Base-by-base conservation (phyloP, 345 rosid species). In the Bruguiera gymnorhiza region DNA sequence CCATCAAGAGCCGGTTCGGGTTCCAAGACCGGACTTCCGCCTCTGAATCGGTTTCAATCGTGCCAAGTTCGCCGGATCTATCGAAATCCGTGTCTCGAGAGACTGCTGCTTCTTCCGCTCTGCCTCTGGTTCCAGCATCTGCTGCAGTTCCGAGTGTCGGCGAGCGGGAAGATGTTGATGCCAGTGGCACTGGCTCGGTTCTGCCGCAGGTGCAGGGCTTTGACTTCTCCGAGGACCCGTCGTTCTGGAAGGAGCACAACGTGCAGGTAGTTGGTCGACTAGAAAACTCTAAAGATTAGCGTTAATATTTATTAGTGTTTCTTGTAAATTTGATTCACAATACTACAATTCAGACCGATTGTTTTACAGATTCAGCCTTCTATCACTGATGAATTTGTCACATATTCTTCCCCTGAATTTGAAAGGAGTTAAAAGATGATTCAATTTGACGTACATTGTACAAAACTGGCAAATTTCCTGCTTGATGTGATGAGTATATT, bases 181-280 rank as follows among this genome's bases (percentile, higher is more conserved):
- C 7, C 53, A 46, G 51, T 21, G 77, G 70, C 46, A 19, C 62
- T 43, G 83, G 72, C 31, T 66, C 83, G 50, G 72, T 15, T 10
- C 50, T 52, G 8, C 27, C 5, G n/a, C 78, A 84, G 43, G 21
- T 61, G 46, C 92, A 75, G 61, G 83, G 88, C 73, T 92, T 88
- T 57, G 98, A 92, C 74, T 76, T 92, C 71, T 63, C 61, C n/a
- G 97, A 96, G 62, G 98, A 90, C 80, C 96, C 98, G 1, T 86
- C 97, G 10, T 89, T 96, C 77, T 90, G 98, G 98, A 87, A 88
- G 79, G 99, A 96, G 46, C 97, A 84, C 72, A 96, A 96, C 66
- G 98, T 96, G 24, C 99, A 96, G 94, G 99, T 74, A 43, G 56
- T 46, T 19, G 21, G 20, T 43, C 50, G 19, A 13, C 19, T 3